Evolutionary conservation across 2,329 filamentous ascomycete genomes (phyloP).

Genomic region (Trichoderma pleuroti): DNA sequence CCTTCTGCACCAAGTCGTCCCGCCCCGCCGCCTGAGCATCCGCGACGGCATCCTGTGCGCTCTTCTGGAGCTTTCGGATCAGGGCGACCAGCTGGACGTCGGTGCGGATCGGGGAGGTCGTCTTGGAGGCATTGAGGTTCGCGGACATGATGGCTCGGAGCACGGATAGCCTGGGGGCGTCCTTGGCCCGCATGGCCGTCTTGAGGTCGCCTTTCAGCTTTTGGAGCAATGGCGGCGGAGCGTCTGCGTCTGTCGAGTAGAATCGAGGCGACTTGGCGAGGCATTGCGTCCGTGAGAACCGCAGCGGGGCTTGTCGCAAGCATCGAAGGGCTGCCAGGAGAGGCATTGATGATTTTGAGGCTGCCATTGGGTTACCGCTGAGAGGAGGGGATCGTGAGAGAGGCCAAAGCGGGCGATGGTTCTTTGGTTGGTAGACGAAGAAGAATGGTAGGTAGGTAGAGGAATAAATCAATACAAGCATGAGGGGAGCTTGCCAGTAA

Average conservation of each 20-base stretch:
- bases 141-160: constrained; percentile 66
- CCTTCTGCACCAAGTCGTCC: constrained; percentile 66
- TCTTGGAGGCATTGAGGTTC: constrained; percentile 74
- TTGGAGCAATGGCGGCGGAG: constrained; percentile 46
- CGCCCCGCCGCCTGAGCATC: constrained; percentile 64
- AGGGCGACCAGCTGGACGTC: constrained; percentile 67
- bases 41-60: constrained; percentile 54
- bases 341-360: constrained; percentile 20
- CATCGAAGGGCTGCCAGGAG: constrained; percentile 27
- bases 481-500: not conserved
- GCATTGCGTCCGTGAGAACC: not conserved
- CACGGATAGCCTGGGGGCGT: constrained; percentile 61
- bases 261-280: constrained; percentile 24
- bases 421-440: not conserved
- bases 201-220: constrained; percentile 62
- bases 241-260: constrained; percentile 36
- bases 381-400: not conserved
- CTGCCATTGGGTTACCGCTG: not conserved
- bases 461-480: not conserved
- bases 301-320: constrained; percentile 13
- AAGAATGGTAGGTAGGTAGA: not conserved
- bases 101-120: constrained; percentile 62
- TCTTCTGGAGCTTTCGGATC: constrained; percentile 60
- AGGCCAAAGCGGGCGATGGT: not conserved
- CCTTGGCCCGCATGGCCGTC: constrained; percentile 62